phyloP scores from a whole-genome alignment of 2,329 filamentous ascomycete species.

The Epichloe typhina region DNA sequence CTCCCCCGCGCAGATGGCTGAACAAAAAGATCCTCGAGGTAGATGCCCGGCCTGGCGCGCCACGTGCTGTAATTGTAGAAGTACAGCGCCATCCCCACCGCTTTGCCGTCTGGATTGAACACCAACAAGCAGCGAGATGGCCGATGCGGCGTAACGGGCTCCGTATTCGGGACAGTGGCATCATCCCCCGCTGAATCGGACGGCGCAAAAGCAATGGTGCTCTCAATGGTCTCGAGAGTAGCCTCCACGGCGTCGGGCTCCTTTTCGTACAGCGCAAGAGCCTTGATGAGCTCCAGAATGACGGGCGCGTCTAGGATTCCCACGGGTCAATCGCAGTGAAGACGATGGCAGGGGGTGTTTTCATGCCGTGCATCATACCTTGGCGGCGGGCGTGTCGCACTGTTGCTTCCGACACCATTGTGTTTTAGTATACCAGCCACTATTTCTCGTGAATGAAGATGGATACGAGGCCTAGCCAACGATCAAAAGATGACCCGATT shows the following conservation, averaged over 20 bases:
- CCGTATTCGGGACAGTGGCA: conserved; percentile 28
- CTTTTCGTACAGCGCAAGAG: conserved; percentile 80
- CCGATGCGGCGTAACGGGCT: conserved; percentile 38
- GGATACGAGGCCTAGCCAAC: too few relatives aligned
- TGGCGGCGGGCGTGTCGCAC: conserved; percentile 40
- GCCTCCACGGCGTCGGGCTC: conserved; percentile 62
- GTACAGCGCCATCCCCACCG: conserved; percentile 72
- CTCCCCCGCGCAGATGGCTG: conserved; percentile 50
- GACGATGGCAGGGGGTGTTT: not conserved
- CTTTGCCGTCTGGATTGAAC: conserved; percentile 31
- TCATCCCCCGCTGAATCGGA: conserved; percentile 29
- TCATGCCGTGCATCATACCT: conserved; percentile 28
- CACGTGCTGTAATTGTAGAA: conserved; percentile 96
- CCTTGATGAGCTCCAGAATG: conserved; percentile 74
- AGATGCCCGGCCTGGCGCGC: conserved; percentile 76
- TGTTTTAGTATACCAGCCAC: not conserved
- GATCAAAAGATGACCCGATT: too few relatives aligned
- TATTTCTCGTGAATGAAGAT: too few relatives aligned
- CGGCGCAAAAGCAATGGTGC: conserved; percentile 66
- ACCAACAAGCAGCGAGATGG: conserved; percentile 68
- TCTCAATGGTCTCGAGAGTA: conserved; percentile 57
- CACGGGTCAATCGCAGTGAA: not conserved
- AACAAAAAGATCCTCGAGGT: conserved; percentile 87
- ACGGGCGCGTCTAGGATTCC: conserved; percentile 52
- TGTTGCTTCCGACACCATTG: conserved; percentile 6